These are phyloP conservation scores for Polyporus arcularius DNA, from an alignment of 768 basidiomycete species.

Conservation along the genomic window DNA sequence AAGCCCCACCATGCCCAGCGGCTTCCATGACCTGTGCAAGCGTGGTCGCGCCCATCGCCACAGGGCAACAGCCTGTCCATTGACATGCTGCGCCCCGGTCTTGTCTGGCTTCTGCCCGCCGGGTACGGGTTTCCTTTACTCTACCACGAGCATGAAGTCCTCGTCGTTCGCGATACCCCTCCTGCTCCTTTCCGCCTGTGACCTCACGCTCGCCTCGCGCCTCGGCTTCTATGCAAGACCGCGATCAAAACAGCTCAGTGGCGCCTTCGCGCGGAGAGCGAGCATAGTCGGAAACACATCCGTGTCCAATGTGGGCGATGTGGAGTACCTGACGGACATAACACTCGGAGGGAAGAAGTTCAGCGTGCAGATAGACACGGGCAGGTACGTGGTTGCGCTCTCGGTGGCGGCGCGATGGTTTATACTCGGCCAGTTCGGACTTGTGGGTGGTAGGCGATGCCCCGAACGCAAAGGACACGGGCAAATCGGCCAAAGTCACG, in stretches of 20 bases:
- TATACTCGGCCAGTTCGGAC: slow-evolving; percentile 56
- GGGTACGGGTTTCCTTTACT: not conserved
- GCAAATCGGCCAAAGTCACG: slow-evolving; percentile 53
- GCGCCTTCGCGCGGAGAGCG: slow-evolving; percentile 16
- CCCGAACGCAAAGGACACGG: slow-evolving; percentile 54
- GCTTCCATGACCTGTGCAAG: not conserved
- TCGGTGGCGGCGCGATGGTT: slow-evolving; percentile 1
- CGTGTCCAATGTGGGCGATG: slow-evolving; percentile 66
- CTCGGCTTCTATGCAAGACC: slow-evolving; percentile 26
- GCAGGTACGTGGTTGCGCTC: slow-evolving; percentile 51
- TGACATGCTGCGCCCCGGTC: not conserved
- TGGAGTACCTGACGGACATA: slow-evolving; percentile 72
- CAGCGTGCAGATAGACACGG: slow-evolving; percentile 72
- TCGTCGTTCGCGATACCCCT: slow-evolving; percentile 5
- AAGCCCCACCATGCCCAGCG: no score
- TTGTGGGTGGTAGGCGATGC: slow-evolving; percentile 64
- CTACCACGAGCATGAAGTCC: slow-evolving; percentile 1
- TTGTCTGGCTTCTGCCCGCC: not conserved
- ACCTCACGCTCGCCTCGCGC: slow-evolving; percentile 18
- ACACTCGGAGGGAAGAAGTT: slow-evolving; percentile 61
- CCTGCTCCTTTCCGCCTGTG: slow-evolving; percentile 14
- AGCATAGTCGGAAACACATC: slow-evolving; percentile 28
- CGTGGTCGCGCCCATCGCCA: not conserved
- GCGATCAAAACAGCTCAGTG: slow-evolving; percentile 30
- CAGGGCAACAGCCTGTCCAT: not conserved